These are phyloP conservation scores for Colletotrichum gloeosporioides DNA, from an alignment of 2,329 filamentous ascomycete genomes.

Conservation along the genomic window DNA sequence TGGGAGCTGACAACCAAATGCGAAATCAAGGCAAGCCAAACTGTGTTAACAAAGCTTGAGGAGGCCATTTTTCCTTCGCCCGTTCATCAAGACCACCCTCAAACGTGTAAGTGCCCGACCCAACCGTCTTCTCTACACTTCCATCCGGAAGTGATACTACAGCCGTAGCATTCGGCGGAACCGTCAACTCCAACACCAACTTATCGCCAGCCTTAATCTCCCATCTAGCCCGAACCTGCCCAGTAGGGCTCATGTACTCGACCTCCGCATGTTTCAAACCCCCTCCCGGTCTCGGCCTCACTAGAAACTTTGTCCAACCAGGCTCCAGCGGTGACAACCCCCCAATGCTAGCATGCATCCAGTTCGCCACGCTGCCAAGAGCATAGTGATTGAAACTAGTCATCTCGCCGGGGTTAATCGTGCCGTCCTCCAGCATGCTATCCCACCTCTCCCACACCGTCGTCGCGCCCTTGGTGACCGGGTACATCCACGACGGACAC, in stretches of 20 bases:
- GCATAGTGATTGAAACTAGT: slow-evolving; percentile 57
- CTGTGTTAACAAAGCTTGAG: neutral
- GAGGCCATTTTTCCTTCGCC: neutral
- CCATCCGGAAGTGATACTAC: neutral
- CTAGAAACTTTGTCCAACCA: slow-evolving; percentile 42
- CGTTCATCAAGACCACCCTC: neutral
- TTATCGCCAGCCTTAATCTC: neutral
- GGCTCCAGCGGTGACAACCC: slow-evolving; percentile 42
- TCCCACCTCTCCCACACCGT: slow-evolving; percentile 60
- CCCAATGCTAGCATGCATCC: slow-evolving; percentile 48
- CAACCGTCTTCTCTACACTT: neutral
- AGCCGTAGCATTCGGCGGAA: neutral
- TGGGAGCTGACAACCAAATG: too few species aligned
- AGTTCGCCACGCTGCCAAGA: slow-evolving; percentile 50
- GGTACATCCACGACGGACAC: slow-evolving; percentile 53
- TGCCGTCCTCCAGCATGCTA: slow-evolving; percentile 46
- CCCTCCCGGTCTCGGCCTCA: slow-evolving; percentile 40
- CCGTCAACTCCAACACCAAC: neutral
- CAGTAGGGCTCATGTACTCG: slow-evolving; percentile 34
- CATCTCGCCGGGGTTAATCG: slow-evolving; percentile 50
- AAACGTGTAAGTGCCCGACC: neutral
- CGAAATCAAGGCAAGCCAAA: neutral
- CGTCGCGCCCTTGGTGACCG: slow-evolving; percentile 48
- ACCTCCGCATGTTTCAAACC: slow-evolving; percentile 36
- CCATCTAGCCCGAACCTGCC: slow-evolving; percentile 32